A percentile compares a stretch with the other conserved stretches of the same genome.
Conservation (phyloP, 1,139 yeast genomes). For the Petasospora rhodanensis region DNA sequence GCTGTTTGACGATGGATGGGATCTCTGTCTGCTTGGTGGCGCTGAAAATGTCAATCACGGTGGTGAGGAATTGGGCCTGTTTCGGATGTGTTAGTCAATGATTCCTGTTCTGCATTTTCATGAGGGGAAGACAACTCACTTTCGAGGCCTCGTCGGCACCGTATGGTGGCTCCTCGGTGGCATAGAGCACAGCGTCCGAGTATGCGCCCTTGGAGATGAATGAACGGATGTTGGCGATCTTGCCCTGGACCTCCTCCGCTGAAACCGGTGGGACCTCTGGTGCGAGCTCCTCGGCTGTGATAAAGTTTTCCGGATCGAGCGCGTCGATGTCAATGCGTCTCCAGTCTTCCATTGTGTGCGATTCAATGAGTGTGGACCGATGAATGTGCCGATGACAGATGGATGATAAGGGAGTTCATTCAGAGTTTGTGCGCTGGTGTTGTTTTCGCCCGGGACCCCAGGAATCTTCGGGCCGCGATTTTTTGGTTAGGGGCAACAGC, state of each 20-base stretch:
- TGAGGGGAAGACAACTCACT: too few species aligned
- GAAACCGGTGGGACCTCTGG: conserved; percentile 43
- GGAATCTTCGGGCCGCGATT: neutral
- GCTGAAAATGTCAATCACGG: conserved; percentile 71
- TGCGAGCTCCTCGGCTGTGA: conserved; percentile 58
- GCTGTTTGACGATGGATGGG: conserved; percentile 49
- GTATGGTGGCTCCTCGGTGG: conserved; percentile 76
- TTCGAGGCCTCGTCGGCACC: conserved; percentile 55
- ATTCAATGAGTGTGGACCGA: too few species aligned
- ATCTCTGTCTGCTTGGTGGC: conserved; percentile 76
- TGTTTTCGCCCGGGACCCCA: too few species aligned
- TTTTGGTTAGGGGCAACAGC: too few species aligned
- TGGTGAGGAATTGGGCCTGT: conserved; percentile 37
- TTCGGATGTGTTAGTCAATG: conserved; percentile 6
- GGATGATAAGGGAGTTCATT: too few species aligned
- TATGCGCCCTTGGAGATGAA: conserved; percentile 71
- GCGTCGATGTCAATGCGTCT: conserved; percentile 92
- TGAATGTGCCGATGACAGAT: too few species aligned
- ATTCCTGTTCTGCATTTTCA: too few species aligned
- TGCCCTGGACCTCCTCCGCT: conserved; percentile 49
- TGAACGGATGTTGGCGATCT: conserved; percentile 56
- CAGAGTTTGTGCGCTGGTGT: too few species aligned
- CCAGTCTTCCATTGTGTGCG: conserved; percentile 37
- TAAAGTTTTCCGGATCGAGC: conserved; percentile 69
- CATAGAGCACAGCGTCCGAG: conserved; percentile 57